Base-by-base conservation (phyloP, 2,329 filamentous ascomycete genomes). In the Cordyceps cateniannulata region DNA sequence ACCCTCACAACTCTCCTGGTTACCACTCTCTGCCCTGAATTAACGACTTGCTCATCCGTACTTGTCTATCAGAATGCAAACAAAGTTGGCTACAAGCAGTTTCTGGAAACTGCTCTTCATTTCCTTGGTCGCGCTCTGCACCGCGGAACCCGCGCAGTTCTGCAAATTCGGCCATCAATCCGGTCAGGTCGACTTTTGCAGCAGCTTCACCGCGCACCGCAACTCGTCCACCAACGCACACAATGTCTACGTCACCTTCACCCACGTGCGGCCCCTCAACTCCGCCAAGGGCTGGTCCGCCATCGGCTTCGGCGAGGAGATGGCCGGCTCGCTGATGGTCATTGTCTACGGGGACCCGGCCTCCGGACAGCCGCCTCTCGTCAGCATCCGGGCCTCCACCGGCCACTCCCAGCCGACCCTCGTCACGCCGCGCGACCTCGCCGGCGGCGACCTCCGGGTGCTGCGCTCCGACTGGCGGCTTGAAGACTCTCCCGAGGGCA, bases 311-410 rank as follows among this genome's bases (percentile, higher is more conserved):
- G 65, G 65, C 7, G 12, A 42, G 10, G 45, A 60, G 10, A 66
- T 66, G 65, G 54, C 58, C n/a, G 65, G 65, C 6, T 56, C 65
- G 8, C 62, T 66, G 38, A 66, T 66, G 65, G 64, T 66, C 47
- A 61, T 66, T 52, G 57, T 66, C n/a, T 66, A 66, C 22, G 65
- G 65, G 27, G 63, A 66, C 40, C 63, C 64, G 22, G 49, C 59
- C 27, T 51, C 59, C 5, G 58, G 52, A 12, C 35, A 57, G 2
- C 44, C 52, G 20, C 63, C 63, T 32, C 59, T 61, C 42, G 38
- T 65, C 55, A 65, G 64, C 59, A 51, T 65, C 27, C 64, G 65
- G 14, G 63, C 63, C 16, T 54, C 59, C 49, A 18, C 45, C 24
- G 61, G 61, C 20, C 65, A 66, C 42, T 29, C 45, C 4, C 50